A percentile compares a stretch with the other conserved stretches of the same genome.
Evolutionary conservation across 352 stramenopile species (phyloP).

Genomic region (Thalassiosira mediterranea): DNA sequence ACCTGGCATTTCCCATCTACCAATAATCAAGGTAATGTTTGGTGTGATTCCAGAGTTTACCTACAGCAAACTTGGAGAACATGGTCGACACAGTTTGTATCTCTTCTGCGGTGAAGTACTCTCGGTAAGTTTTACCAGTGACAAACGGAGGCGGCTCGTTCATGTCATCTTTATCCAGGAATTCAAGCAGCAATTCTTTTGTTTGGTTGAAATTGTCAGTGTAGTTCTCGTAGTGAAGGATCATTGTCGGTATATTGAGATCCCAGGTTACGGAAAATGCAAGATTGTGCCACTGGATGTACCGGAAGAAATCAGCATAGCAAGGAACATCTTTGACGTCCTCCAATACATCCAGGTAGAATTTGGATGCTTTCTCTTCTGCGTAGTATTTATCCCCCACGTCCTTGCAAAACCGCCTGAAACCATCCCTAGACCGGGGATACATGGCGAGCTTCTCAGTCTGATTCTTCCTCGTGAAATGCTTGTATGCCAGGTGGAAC

Average conservation of each 20-base stretch:
- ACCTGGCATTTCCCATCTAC: no score
- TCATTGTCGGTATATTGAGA: conserved; percentile 53
- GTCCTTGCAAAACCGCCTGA: conserved; percentile 48
- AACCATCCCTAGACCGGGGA: conserved; percentile 45
- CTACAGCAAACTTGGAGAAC: conserved; percentile 33
- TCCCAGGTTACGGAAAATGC: conserved; percentile 60
- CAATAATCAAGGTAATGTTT: conserved; percentile 48
- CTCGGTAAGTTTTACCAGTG: conserved; percentile 58
- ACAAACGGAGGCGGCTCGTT: conserved; percentile 46
- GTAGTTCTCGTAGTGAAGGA: conserved; percentile 74
- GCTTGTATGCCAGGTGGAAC: conserved; percentile 56
- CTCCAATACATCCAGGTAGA: conserved; percentile 43
- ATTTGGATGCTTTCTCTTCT: conserved; percentile 38
- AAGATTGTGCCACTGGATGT: conserved; percentile 76
- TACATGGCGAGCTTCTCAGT: conserved; percentile 46
- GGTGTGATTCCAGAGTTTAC: conserved; percentile 31
- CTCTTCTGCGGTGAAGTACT: conserved; percentile 61
- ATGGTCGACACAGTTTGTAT: conserved; percentile 29
- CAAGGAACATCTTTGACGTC: conserved; percentile 43
- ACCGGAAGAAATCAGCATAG: conserved; percentile 66
- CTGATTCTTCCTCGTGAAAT: conserved; percentile 26
- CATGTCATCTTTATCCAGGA: conserved; percentile 45
- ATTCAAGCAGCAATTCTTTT: conserved; percentile 50
- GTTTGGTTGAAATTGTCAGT: conserved; percentile 59
- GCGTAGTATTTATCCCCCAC: conserved; percentile 18